A percentile compares a stretch with the other conserved stretches of the same genome.
These are phyloP conservation scores for Ichthyophthirius multifiliis DNA, from an alignment of 169 alveolate genomes.

Conservation along the genomic window DNA sequence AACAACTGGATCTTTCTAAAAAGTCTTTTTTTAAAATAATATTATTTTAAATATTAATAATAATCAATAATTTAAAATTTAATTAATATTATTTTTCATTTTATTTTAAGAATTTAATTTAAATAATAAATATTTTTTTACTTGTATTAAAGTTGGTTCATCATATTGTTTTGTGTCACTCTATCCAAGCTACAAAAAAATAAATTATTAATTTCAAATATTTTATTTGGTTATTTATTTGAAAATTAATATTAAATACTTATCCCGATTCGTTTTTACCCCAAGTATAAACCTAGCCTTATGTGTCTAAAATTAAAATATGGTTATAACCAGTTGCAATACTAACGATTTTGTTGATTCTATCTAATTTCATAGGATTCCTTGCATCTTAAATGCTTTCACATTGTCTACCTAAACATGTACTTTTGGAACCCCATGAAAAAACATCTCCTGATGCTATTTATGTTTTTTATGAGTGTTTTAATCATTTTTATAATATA, in stretches of 20 bases:
- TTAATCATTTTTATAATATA: neutral
- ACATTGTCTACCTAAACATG: neutral
- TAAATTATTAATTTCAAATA: neutral
- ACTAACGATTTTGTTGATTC: neutral
- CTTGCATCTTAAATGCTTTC: slow-evolving; percentile 1
- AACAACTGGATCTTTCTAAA: neutral
- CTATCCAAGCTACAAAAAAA: neutral
- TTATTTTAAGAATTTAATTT: too few relatives aligned
- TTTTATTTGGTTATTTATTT: neutral
- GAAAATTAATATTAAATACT: neutral
- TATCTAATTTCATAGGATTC: neutral
- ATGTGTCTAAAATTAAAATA: slow-evolving; percentile 36
- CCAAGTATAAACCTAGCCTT: slow-evolving; percentile 52
- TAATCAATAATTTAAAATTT: neutral
- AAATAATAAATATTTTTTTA: too few relatives aligned
- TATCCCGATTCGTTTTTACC: slow-evolving; percentile 56
- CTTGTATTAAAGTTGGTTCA: neutral
- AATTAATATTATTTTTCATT: neutral
- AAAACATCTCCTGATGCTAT: neutral
- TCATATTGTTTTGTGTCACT: neutral
- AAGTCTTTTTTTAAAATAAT: too few relatives aligned
- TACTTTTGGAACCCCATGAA: neutral
- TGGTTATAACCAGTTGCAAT: slow-evolving; percentile 53
- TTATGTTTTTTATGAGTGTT: neutral
- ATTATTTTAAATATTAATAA: too few relatives aligned